Evolutionary conservation across 2,329 filamentous ascomycete species (phyloP).

Genomic region (Colletotrichum filicis): DNA sequence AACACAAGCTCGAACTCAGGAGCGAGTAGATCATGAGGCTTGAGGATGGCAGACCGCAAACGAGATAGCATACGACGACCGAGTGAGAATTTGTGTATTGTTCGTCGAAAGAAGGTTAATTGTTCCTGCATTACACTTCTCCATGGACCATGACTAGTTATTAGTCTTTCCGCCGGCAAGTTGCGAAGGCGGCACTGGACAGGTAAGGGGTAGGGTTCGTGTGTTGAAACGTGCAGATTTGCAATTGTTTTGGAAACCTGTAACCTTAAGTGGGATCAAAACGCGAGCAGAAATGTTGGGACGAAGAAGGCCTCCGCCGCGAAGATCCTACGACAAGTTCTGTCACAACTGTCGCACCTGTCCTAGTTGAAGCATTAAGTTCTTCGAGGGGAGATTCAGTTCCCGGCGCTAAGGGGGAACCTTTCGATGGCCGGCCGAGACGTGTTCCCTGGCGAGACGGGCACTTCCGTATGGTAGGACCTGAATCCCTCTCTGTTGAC

Average conservation of each 20-base stretch:
- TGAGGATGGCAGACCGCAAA: neutral
- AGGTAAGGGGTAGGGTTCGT: conserved; percentile 10
- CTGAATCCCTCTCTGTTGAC: neutral
- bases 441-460: neutral
- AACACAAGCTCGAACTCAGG: neutral
- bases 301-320: neutral
- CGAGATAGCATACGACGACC: neutral
- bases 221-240: conserved; percentile 17
- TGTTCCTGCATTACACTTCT: neutral
- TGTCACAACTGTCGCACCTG: conserved; percentile 12
- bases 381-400: neutral
- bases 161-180: neutral
- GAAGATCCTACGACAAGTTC: neutral
- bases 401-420: neutral
- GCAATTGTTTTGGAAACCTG: conserved; percentile 21
- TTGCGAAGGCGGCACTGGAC: neutral
- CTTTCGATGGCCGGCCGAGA: neutral
- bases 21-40: neutral
- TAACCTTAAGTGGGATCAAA: conserved; percentile 4
- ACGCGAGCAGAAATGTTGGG: conserved; percentile 4
- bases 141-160: neutral
- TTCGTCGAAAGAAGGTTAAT: neutral
- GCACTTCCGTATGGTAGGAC: neutral
- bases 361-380: neutral
- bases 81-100: neutral